These are phyloP conservation scores for Shiraia sp. DNA, from an alignment of 2,329 filamentous ascomycete genomes.

Conservation along the genomic window DNA sequence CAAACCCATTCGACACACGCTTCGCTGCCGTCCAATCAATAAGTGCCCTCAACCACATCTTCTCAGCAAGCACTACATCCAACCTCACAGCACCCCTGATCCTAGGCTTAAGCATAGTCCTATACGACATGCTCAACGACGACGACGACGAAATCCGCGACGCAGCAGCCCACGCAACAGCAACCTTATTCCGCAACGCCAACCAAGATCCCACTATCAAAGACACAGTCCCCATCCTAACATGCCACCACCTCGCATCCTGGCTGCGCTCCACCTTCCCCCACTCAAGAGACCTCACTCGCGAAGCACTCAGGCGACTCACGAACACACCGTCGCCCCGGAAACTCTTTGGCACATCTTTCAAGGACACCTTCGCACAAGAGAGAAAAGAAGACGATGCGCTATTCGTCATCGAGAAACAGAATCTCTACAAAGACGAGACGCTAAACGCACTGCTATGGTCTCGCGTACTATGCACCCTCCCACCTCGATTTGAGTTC, in stretches of 20 bases:
- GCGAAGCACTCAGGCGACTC: conserved; percentile 46
- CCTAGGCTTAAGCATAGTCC: conserved; percentile 50
- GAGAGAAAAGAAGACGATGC: conserved; percentile 59
- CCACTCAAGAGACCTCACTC: conserved; percentile 36
- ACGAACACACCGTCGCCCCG: conserved; percentile 26
- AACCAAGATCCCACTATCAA: conserved; percentile 19
- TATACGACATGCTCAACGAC: conserved; percentile 62
- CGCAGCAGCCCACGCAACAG: conserved; percentile 58
- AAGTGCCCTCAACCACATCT: conserved; percentile 44
- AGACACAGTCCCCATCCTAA: conserved; percentile 54
- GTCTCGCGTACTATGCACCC: conserved; percentile 56
- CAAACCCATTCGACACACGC: conserved; percentile 64
- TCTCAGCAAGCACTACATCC: conserved; percentile 13
- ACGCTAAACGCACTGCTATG: conserved; percentile 74
- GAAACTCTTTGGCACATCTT: conserved; percentile 7
- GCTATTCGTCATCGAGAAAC: conserved; percentile 86
- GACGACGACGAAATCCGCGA: conserved; percentile 89
- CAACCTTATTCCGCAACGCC: conserved; percentile 49
- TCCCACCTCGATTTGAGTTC: conserved; percentile 12
- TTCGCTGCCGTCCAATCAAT: conserved; percentile 63
- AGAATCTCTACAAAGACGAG: conserved; percentile 91
- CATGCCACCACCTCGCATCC: conserved; percentile 46
- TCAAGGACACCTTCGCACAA: conserved; percentile 29
- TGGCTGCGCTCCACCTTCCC: conserved; percentile 43
- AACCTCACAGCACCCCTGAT: conserved; percentile 14